These are phyloP conservation scores for Dianthus caryophyllus DNA, from an alignment of 148 eudicot species.

Conservation along the genomic window DNA sequence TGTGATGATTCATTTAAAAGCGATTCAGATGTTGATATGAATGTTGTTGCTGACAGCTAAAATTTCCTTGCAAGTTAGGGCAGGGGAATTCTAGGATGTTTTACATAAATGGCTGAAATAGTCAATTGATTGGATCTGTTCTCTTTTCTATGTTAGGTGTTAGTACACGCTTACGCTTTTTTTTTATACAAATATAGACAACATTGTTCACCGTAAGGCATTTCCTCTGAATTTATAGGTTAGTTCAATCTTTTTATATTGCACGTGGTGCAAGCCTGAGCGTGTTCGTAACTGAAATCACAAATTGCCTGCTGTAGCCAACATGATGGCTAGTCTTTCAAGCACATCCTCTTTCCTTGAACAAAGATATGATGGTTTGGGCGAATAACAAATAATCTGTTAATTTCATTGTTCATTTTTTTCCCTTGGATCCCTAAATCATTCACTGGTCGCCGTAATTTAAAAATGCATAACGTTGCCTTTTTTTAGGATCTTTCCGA, in stretches of 20 bases:
- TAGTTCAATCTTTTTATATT: neutral
- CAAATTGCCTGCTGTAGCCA: slow-evolving; percentile 7
- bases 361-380: neutral
- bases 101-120: neutral
- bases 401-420: neutral
- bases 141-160: neutral
- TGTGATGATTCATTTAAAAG: neutral
- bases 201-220: neutral
- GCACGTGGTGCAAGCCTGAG: neutral
- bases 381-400: neutral
- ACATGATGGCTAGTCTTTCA: neutral
- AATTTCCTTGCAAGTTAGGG: neutral
- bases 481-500: slow-evolving; percentile 62
- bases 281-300: neutral
- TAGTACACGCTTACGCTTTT: neutral
- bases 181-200: neutral
- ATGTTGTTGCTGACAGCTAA: neutral
- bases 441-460: neutral
- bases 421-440: neutral
- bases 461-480: slow-evolving; percentile 11
- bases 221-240: too few relatives aligned
- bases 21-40: neutral
- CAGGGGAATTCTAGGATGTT: neutral
- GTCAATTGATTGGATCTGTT: neutral
- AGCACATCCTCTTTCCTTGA: neutral